Conservation (phyloP, 2,329 filamentous ascomycete genomes). For the Claviceps digitariae region DNA sequence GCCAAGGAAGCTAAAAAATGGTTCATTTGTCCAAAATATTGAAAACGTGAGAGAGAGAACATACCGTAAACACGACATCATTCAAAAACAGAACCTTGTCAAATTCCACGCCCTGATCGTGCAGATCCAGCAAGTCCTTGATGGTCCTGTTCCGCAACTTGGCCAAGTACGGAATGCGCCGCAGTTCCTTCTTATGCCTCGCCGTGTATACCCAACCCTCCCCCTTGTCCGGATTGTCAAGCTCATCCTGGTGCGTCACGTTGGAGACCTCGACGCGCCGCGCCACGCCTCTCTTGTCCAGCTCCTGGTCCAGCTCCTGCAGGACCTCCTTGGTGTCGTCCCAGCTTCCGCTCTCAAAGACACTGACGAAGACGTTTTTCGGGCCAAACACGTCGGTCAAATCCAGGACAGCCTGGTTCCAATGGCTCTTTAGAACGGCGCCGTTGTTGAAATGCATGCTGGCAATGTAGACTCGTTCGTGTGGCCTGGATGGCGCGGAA, state of each 20-base stretch:
- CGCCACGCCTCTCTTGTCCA: slow-evolving; percentile 38
- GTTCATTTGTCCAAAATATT: neutral
- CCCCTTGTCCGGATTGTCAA: slow-evolving; percentile 26
- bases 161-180: slow-evolving; percentile 57
- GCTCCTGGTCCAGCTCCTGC: slow-evolving; percentile 36
- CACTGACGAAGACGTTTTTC: slow-evolving; percentile 53
- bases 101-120: slow-evolving; percentile 34
- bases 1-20: too few relatives aligned
- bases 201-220: slow-evolving; percentile 53
- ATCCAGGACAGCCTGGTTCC: slow-evolving; percentile 46
- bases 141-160: slow-evolving; percentile 50
- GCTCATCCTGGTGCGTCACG: slow-evolving; percentile 43
- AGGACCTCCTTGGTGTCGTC: slow-evolving; percentile 54
- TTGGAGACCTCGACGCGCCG: slow-evolving; percentile 44
- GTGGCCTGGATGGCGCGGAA: slow-evolving; percentile 11
- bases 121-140: slow-evolving; percentile 39
- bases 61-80: slow-evolving; percentile 47
- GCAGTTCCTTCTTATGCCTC: slow-evolving; percentile 36
- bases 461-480: slow-evolving; percentile 48
- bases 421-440: slow-evolving; percentile 43
- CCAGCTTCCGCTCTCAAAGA: slow-evolving; percentile 56
- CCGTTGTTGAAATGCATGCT: slow-evolving; percentile 58
- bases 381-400: slow-evolving; percentile 43
- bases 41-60: neutral
- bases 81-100: slow-evolving; percentile 50